Percentiles rank a stretch among this genome's conserved stretches.
phyloP scores from a whole-genome alignment of 2,329 filamentous ascomycete species.

The Coniosporium uncinatum region DNA sequence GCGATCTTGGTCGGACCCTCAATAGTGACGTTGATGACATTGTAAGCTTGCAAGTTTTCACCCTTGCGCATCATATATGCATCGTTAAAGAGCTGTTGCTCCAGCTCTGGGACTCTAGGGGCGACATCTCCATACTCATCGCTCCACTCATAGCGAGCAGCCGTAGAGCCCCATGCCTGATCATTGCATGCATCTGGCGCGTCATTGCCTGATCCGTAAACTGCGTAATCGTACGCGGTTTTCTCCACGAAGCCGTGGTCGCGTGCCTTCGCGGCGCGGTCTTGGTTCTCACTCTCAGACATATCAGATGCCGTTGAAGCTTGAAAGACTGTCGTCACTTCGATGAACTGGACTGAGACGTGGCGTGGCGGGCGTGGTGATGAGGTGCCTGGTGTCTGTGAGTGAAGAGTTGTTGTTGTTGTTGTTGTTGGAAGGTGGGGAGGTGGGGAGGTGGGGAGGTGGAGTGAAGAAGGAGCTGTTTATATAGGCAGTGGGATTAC shows the following conservation, averaged over 20 bases:
- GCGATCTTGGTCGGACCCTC: constrained; percentile 40
- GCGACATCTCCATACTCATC: constrained; percentile 86
- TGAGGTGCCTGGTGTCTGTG: no score
- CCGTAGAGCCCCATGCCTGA: constrained; percentile 44
- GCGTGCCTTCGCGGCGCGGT: constrained; percentile 5
- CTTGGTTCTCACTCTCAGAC: no score
- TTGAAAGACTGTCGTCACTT: no score
- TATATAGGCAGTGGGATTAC: no score
- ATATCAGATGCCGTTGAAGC: no score
- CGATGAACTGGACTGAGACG: no score
- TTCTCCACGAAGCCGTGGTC: constrained; percentile 39
- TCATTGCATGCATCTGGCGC: constrained; percentile 12
- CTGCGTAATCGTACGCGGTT: constrained; percentile 43
- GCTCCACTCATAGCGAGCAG: constrained; percentile 74
- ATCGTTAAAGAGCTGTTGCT: constrained; percentile 71
- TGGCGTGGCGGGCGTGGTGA: no score
- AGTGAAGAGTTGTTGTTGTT: no score
- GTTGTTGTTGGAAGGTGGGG: no score
- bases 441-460: no score
- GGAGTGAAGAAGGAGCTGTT: no score
- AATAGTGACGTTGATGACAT: constrained; percentile 43
- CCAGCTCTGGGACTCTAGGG: constrained; percentile 62
- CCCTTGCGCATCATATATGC: constrained; percentile 44
- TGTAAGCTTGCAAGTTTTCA: neutral
- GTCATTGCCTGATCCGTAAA: constrained; percentile 11